Base-by-base conservation (phyloP, 495 filamentous ascomycete species). In the Choiromyces venosus region DNA sequence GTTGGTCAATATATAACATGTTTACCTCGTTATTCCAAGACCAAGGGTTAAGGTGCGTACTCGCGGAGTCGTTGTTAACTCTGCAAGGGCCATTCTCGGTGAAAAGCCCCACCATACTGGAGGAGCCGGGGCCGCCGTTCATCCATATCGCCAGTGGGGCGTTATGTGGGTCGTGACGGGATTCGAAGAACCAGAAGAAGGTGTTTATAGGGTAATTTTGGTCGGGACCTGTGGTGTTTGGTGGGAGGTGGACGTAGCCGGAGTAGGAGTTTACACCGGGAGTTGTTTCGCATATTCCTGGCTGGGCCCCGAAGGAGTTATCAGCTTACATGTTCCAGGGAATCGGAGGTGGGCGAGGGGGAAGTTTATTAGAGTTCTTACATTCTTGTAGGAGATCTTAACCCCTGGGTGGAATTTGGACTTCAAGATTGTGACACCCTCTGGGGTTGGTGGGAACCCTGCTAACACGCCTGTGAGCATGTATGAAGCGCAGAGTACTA, bases 11-110 rank as follows among this genome's bases (percentile, higher is more conserved):
- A 79, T 89, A 94, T 2, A 93, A 83, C 85, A 93, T 85, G 76
- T 93, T 93, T 16, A 88, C 89, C 6, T 86, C 86, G 73, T 90
- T 85, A 79, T 88, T 91, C 90, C 90, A 93, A 2, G 86, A 86
- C 83, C 89, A 90, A 29, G 68, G 66, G 21, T 67, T 69, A 21
- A 68, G 66, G 21, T 21, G 4, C 0, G 71, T 72, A 18, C 40
- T 74, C 69, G 40, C 36, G 1, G 86, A 86, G 79, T 88, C 87
- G 36, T 86, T 79, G 65, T 84, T 83, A 18, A 82, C 80, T 72
- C 84, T 80, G 77, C 83, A 86, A 14, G 82, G 85, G 46, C 82
- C 83, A 82, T 85, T 87, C 83, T 91, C 87, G 16, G 67, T 66
- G 73, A 92, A 91, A 37, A 92, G 81, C 10, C 90, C 90, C 72